A percentile compares a stretch with the other conserved stretches of the same genome.
phyloP scores from a whole-genome alignment of 2,329 filamentous ascomycete species.

The Graphium sp. region DNA sequence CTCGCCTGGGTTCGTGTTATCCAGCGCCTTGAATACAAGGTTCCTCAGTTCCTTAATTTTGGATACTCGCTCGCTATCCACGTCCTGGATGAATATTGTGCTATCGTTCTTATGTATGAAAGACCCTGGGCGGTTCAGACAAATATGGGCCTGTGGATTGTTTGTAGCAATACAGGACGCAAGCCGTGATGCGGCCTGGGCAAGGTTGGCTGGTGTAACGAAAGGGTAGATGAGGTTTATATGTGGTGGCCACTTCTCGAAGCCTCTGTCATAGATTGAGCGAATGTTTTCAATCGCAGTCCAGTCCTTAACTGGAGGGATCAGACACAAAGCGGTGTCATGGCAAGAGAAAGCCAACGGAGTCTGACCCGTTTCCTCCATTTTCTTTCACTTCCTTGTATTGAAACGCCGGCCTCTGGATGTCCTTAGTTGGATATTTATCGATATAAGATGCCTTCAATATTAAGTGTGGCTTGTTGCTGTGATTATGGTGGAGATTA shows the following conservation, averaged over 20 bases:
- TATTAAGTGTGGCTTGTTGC: not conserved
- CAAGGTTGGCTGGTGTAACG: slow-evolving; percentile 28
- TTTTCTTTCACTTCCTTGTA: no score
- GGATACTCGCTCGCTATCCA: slow-evolving; percentile 8
- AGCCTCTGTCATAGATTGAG: slow-evolving; percentile 43
- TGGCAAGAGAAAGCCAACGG: slow-evolving; percentile 19
- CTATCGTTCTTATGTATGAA: slow-evolving; percentile 31
- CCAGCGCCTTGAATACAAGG: slow-evolving; percentile 36
- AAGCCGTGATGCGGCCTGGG: slow-evolving; percentile 21
- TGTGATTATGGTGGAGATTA: not conserved
- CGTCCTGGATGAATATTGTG: slow-evolving; percentile 28
- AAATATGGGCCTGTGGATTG: slow-evolving; percentile 10
- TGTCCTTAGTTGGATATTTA: not conserved
- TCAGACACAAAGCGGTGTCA: slow-evolving; percentile 43
- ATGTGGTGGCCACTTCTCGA: slow-evolving; percentile 47
- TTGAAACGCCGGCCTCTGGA: no score
- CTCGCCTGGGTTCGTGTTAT: slow-evolving; percentile 11
- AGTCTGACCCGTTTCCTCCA: slow-evolving; percentile 1
- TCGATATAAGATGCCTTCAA: not conserved
- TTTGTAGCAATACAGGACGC: slow-evolving; percentile 13
- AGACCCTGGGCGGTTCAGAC: slow-evolving; percentile 21
- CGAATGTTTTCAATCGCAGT: slow-evolving; percentile 34
- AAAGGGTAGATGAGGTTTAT: slow-evolving; percentile 53
- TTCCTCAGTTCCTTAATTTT: no score
- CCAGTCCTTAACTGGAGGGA: slow-evolving; percentile 33